phyloP scores from a whole-genome alignment of 1,284 basidiomycete genomes.

The Phlebopus sp. region DNA sequence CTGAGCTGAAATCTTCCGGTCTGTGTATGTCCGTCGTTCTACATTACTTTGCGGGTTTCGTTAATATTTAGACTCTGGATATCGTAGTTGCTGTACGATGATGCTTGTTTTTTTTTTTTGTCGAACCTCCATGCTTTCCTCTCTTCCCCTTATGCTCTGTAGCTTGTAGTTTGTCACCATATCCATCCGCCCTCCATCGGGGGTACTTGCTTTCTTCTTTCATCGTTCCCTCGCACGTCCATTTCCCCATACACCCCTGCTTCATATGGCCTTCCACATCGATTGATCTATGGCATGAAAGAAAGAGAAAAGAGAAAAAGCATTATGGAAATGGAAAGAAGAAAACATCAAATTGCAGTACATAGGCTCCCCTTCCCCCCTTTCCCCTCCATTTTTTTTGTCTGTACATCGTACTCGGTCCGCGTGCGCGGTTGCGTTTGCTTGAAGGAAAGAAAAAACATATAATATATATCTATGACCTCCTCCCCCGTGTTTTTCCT shows the following conservation, averaged over 20 bases:
- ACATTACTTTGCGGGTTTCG: not conserved
- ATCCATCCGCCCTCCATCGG: conserved; percentile 1
- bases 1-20: conserved; percentile 19
- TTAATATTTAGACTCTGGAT: conserved; percentile 13
- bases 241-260: conserved; percentile 9
- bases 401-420: conserved; percentile 11
- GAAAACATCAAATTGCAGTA: conserved; percentile 10
- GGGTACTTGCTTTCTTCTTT: not conserved
- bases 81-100: conserved; percentile 25
- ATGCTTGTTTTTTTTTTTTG: conserved; percentile 14
- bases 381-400: no score
- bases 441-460: not conserved
- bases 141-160: conserved; percentile 26
- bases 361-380: not conserved
- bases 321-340: conserved; percentile 19
- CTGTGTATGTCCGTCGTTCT: not conserved
- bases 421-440: no score
- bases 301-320: conserved; percentile 7
- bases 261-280: no score
- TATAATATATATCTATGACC: conserved; percentile 1
- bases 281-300: conserved; percentile 10
- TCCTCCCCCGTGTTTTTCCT: no score
- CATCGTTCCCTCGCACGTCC: conserved; percentile 11
- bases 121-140: conserved; percentile 19
- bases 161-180: conserved; percentile 22